Base-by-base conservation (phyloP, 257 asterid genomes). In the Fraxinus excelsior region DNA sequence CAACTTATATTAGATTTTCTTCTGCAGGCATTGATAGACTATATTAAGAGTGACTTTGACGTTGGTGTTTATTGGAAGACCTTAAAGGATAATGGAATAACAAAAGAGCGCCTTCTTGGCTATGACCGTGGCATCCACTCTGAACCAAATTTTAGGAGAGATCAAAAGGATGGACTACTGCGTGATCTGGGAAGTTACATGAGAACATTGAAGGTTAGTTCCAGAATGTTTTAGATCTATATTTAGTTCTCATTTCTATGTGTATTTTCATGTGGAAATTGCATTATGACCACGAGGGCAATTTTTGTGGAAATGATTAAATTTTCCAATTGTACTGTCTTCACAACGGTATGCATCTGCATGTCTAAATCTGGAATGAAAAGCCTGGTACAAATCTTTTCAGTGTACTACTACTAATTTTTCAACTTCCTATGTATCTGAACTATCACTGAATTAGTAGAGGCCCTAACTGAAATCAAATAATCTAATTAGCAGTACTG, bases 101-200 rank as follows among this genome's bases (percentile, higher is more conserved):
- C 95, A 74, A 96, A 93, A 81, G 97, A 96, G 75, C 97, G 98
- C n/a, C 97, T 96, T 84, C 88, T 96, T 80, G 88, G 99, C 82
- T 96, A 96, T 76, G 99, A 96, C 84, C 99, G 99, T 71, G 99
- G 90, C 34, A 96, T 96, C 80, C 99, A 74, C 84, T 85, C 90
- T 28, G 98, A 96, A 85, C 99, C 99, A 71, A 79, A 84, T 83
- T 91, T 96, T 79, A 88, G 91, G 80, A 84, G 75, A 75, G 95
- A 96, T 78, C 97, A 96, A 77, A 96, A 85, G 89, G 94, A 85
- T 65, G 96, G 99, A 35, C 96, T 96, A 81, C 80, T 96, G 83
- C 97, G 88, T 79, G 99, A 96, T 89, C 96, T 96, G 70, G 96
- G 96, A 78, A 84, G 90, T 84, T 96, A 96, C 90, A 80, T 96